Percentiles rank a stretch among this genome's conserved stretches.
These are phyloP conservation scores for Vitis riparia DNA, from an alignment of 164 flowering plant genomes.

Conservation along the genomic window DNA sequence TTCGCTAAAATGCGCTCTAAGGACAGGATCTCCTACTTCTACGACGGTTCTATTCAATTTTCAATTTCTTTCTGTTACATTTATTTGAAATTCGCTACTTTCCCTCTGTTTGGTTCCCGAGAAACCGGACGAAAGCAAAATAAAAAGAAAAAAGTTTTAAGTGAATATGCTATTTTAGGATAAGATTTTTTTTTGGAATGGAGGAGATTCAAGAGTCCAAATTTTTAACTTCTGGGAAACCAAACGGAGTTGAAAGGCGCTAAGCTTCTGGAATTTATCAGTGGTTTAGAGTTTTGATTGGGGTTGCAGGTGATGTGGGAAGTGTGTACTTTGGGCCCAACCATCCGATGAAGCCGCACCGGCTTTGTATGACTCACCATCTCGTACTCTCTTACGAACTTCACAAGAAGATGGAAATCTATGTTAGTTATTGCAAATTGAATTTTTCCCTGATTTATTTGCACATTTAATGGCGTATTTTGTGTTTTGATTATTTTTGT, in stretches of 20 bases:
- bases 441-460: neutral
- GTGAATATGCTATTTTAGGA: no score
- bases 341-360: conserved; percentile 99
- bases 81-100: no score
- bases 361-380: conserved; percentile 98
- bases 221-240: no score
- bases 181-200: no score
- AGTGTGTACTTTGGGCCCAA: conserved; percentile 95
- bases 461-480: no score
- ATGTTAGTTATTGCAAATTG: conserved; percentile 46
- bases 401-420: conserved; percentile 96
- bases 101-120: no score
- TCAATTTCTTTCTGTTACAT: conserved; percentile 4
- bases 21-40: conserved; percentile 84
- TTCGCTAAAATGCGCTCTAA: conserved; percentile 62
- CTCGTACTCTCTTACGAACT: conserved; percentile 89
- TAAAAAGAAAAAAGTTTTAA: no score
- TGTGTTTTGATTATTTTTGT: neutral
- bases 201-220: no score
- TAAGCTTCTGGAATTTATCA: neutral
- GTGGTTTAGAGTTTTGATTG: neutral
- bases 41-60: conserved; percentile 56
- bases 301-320: conserved; percentile 91
- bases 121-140: no score
- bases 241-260: neutral